Percentiles rank a stretch among this genome's conserved stretches.
Conservation (phyloP, 306 rosid species). For the Pueraria montana region DNA sequence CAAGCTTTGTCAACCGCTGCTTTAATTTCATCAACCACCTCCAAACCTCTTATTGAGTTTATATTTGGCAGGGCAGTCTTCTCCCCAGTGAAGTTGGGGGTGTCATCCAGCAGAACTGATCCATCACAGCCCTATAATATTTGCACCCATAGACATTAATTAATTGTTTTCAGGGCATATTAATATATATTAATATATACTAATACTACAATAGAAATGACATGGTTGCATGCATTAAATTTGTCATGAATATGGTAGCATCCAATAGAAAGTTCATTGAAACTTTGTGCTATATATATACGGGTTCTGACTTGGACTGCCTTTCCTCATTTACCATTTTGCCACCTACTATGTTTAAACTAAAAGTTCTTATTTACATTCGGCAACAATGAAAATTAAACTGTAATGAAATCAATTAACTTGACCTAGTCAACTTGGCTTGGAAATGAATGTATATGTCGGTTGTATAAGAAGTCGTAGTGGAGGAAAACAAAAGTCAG, state of each 20-base stretch:
- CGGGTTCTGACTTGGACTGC: neutral
- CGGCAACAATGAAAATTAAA: neutral
- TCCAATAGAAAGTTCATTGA: neutral
- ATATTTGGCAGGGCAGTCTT: slow-evolving; percentile 62
- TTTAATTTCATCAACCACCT: slow-evolving; percentile 40
- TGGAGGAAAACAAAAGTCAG: neutral
- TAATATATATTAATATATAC: neutral
- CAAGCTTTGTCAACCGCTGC: slow-evolving; percentile 12
- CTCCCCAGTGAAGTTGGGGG: slow-evolving; percentile 59
- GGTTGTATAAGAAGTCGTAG: neutral
- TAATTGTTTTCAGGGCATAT: neutral
- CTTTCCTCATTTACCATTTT: neutral
- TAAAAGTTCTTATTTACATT: neutral
- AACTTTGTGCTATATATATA: neutral
- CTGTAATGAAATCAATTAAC: neutral
- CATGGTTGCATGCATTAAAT: neutral
- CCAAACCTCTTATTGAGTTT: slow-evolving; percentile 51
- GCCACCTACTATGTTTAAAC: neutral
- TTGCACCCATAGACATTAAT: neutral
- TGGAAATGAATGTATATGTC: neutral
- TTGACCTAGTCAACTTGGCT: neutral
- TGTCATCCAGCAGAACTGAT: slow-evolving; percentile 67
- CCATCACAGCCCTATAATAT: slow-evolving; percentile 79
- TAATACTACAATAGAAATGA: neutral
- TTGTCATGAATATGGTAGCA: neutral